Base-by-base conservation (phyloP, 257 asterid genomes). In the Solanum clarkiae region DNA sequence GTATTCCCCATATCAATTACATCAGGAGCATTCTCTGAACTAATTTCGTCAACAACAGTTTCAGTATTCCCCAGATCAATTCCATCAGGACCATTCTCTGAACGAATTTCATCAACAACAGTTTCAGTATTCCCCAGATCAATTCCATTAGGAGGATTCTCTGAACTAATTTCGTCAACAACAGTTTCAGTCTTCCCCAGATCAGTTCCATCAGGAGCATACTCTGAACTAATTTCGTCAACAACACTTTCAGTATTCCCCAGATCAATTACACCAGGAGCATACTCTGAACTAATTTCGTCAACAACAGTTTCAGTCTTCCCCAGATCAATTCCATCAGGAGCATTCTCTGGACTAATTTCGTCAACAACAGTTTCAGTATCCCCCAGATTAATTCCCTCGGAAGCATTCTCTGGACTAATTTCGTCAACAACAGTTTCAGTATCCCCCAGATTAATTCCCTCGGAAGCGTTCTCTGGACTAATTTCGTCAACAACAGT, bases 181-280 rank as follows among this genome's bases (percentile, higher is more conserved):
- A 82, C 84, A 74, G 40, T 10, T 74, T 84, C 90, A 71, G 47
- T 70, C 83, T 47, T 80, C 83, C 85, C 87, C 40, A 5, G 15
- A 66, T 65, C 40, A 75, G 59, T 71, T 49, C 56, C 90, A 87
- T 70, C 49, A 10, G 5, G 15, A 71, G 49, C 36, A 60, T 54
- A 70, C 65, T 80, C 47, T 1, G 6, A 54, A 80, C 71, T 44
- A 11, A 40, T 80, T 18, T 57, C 56, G 0, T 80, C 69, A 14
- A 18, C 84, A 65, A 82, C 81, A 81, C 26, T 13, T 74, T 74
- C 87, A 51, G 54, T 70, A 79, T 47, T 82, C 75, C 84, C 88
- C 40, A 8, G 13, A 75, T 71, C 42, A 70, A 59, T 68, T 51
- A 57, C 91, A 87, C 65, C 51, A 7, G 7, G 14, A 68, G 54